These are phyloP conservation scores for Solanum corneliomulleri DNA, from an alignment of 257 asterid species.

Conservation along the genomic window DNA sequence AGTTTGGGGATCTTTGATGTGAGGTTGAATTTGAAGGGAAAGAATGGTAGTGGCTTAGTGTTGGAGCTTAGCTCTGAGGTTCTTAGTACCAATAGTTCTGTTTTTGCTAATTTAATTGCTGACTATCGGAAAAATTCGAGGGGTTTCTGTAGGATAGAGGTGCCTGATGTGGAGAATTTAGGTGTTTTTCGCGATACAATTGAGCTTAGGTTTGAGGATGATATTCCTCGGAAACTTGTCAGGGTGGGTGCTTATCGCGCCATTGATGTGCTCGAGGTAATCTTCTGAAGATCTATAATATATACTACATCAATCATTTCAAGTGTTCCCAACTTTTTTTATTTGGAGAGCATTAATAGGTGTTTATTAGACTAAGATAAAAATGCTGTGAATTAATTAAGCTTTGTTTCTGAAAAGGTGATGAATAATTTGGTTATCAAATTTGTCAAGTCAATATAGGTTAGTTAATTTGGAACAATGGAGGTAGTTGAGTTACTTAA, in stretches of 20 bases:
- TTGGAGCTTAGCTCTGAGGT: constrained; percentile 74
- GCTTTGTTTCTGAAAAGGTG: neutral
- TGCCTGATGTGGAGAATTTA: constrained; percentile 77
- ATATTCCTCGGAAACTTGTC: constrained; percentile 42
- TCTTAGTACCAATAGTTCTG: constrained; percentile 49
- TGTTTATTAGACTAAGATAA: neutral
- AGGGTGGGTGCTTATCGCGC: constrained; percentile 66
- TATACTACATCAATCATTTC: neutral
- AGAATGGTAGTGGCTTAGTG: constrained; percentile 55
- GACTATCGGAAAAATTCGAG: constrained; percentile 37
- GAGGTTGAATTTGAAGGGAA: constrained; percentile 18
- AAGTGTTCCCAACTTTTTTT: neutral
- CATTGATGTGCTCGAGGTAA: constrained; percentile 79
- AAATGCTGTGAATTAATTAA: neutral
- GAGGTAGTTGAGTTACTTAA: neutral
- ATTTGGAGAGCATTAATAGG: neutral
- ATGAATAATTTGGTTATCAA: neutral
- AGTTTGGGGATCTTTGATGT: too few relatives aligned
- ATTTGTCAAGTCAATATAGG: too few relatives aligned
- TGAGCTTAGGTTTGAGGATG: constrained; percentile 89
- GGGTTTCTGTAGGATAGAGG: constrained; percentile 80
- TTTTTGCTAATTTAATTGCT: constrained; percentile 58
- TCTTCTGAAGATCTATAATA: neutral
- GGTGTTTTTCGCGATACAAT: constrained; percentile 58
- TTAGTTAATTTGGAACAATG: neutral